Percentiles rank a stretch among this genome's conserved stretches.
Evolutionary conservation across 139 green algal species (phyloP).

Genomic region (Astrephomene gubernaculifera): DNA sequence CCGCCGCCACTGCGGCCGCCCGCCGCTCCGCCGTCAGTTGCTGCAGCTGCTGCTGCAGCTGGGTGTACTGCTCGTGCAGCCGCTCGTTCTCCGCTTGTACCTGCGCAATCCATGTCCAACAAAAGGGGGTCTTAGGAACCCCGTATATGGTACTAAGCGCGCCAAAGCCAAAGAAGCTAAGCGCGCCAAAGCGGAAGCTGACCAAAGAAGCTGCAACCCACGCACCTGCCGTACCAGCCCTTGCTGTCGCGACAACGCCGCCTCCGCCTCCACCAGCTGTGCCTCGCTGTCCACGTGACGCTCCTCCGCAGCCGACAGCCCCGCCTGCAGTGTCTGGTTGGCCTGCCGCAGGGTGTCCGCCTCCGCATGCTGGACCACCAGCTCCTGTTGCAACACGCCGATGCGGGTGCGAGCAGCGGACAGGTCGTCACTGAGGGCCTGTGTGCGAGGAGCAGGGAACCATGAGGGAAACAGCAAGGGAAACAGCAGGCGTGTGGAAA

Average conservation of each 20-base stretch:
- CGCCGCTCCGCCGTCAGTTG: conserved; percentile 9
- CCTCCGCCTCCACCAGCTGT: conserved; percentile 34
- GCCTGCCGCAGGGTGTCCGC: not conserved
- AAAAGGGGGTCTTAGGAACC: not conserved
- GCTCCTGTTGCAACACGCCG: conserved; percentile 17
- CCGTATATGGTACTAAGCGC: no score
- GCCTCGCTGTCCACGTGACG: conserved; percentile 32
- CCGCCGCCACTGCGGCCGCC: not conserved
- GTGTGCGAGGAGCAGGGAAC: not conserved
- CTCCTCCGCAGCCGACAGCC: not conserved
- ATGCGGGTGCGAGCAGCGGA: conserved; percentile 32
- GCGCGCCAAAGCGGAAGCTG: not conserved
- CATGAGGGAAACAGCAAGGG: no score
- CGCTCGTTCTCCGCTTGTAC: conserved; percentile 23
- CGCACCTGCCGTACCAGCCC: conserved; percentile 27
- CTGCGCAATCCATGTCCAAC: not conserved
- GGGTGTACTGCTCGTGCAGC: conserved; percentile 10
- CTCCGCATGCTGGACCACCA: conserved; percentile 11
- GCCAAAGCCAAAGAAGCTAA: not conserved
- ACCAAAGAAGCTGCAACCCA: not conserved
- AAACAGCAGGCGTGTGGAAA: no score
- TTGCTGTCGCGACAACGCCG: conserved; percentile 16
- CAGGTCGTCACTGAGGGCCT: conserved; percentile 5
- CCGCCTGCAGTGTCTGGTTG: conserved; percentile 19
- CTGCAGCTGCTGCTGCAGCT: conserved; percentile 32